Evolutionary conservation across 148 eudicot species (phyloP), one percentile per base, ranked within the genome.

Genomic region (Persicaria tinctoria): DNA sequence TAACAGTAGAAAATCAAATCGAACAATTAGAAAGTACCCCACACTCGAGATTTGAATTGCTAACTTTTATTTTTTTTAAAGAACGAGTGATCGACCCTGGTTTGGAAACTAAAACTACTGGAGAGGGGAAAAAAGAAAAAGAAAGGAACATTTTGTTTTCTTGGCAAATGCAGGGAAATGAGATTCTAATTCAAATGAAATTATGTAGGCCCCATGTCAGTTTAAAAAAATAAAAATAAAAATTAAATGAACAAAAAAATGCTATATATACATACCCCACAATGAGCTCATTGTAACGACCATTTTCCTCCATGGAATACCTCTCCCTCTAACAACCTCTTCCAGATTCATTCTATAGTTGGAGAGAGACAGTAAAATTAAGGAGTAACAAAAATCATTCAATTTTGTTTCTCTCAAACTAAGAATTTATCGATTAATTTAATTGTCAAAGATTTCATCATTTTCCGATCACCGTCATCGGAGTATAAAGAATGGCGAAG

Each of bases 401-500:
- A 64, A 64, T 64, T 64, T 38, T 14, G 47, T 20, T 59, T 59
- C 38, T 59, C 38, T 20, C 46, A 8, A 50, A 16, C 62, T 56
- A 16, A 9, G 45, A 63, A 63, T 66, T 14, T 16, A 63, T 8
- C 32, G 12, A 57, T 57, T 57, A 57, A 63, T 27, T 11, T 32
- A 32, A 32, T 63, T 12, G 16, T 63, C 68, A 63, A 32, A 32
- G 41, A 55, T 16, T 38, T 63, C 68, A 63, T 32, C 41, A 32
- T 10, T 63, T 63, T 32, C 68, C 45, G 45, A 63, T 63, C 68
- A 45, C 11, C 68, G 68, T 8, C 16, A 2, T 44, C 23, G 63
- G 63, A 57, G 63, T 6, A 5, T 17, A 8, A 53, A 1, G 13
- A 38, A 94, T 94, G 98, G 98, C 96, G 8, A 94, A 94, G 78